phyloP scores from a whole-genome alignment of 257 asterid species.

The Gentiana dahurica region DNA sequence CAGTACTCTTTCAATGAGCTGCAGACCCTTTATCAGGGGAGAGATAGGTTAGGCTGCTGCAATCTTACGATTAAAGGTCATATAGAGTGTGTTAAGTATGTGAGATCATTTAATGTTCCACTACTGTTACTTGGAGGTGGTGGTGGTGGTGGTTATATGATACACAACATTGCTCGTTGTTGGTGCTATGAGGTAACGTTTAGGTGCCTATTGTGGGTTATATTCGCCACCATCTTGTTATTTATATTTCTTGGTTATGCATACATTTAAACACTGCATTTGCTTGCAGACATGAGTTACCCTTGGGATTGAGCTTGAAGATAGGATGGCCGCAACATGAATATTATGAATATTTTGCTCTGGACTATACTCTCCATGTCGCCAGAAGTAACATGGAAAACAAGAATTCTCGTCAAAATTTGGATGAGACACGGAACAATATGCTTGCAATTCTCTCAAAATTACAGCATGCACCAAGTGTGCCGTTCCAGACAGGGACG shows the following conservation, averaged over 20 bases:
- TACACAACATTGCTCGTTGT: slow-evolving; percentile 57
- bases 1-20: slow-evolving; percentile 65
- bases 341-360: slow-evolving; percentile 81
- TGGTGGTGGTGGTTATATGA: slow-evolving; percentile 33
- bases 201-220: background rate
- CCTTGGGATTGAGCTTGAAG: slow-evolving; percentile 74
- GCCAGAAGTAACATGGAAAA: too few relatives aligned
- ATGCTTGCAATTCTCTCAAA: too few relatives aligned
- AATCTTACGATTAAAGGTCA: slow-evolving; percentile 58
- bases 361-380: slow-evolving; percentile 63
- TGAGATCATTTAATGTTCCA: slow-evolving; percentile 62
- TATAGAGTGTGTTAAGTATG: slow-evolving; percentile 51
- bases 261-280: too few relatives aligned
- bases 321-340: slow-evolving; percentile 69
- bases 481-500: too few relatives aligned
- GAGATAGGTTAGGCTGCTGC: slow-evolving; percentile 59
- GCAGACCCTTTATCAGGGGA: slow-evolving; percentile 49
- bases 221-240: too few relatives aligned
- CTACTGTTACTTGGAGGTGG: slow-evolving; percentile 69
- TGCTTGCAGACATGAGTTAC: slow-evolving; percentile 75
- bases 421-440: too few relatives aligned
- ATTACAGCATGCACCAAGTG: too few relatives aligned
- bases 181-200: slow-evolving; percentile 55
- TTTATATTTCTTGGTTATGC: too few relatives aligned
- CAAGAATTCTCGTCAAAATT: too few relatives aligned